A percentile compares a stretch with the other conserved stretches of the same genome.
phyloP scores from a whole-genome alignment of 139 green algal species.

The Tetraselmis striata region DNA sequence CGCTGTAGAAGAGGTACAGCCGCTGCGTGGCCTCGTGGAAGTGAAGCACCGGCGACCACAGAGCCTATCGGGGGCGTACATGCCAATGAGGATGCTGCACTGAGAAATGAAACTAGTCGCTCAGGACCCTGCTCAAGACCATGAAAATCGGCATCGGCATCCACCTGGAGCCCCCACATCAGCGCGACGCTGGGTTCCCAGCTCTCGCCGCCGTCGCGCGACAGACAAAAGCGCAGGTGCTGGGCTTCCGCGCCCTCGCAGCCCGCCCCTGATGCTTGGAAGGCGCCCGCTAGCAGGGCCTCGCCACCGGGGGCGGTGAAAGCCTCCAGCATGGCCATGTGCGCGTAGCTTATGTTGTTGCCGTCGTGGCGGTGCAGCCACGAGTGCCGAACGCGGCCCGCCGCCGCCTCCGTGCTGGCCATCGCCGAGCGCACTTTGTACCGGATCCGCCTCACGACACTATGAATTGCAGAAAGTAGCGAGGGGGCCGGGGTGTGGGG shows the following conservation, averaged over 20 bases:
- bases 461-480: too few species aligned
- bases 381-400: background rate
- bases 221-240: constrained; percentile 18
- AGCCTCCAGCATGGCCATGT: background rate
- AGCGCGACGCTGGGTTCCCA: constrained; percentile 4
- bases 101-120: too few species aligned
- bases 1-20: constrained; percentile 32
- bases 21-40: constrained; percentile 12
- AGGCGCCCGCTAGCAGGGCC: constrained; percentile 17
- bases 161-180: constrained; percentile 12
- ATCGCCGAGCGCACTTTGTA: too few species aligned
- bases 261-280: constrained; percentile 7
- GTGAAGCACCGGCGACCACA: constrained; percentile 27
- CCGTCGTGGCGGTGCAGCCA: background rate
- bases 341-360: background rate
- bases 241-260: constrained; percentile 17
- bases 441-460: too few species aligned
- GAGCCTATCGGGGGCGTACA: too few species aligned
- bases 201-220: constrained; percentile 18
- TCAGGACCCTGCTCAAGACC: too few species aligned
- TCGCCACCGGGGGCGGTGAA: background rate
- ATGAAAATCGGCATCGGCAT: background rate
- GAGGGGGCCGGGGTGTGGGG: too few species aligned
- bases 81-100: too few species aligned
- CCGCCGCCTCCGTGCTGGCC: too few species aligned